Evolutionary conservation across 176 grass and related monocot species (phyloP).

Genomic region (Otatea glauca): DNA sequence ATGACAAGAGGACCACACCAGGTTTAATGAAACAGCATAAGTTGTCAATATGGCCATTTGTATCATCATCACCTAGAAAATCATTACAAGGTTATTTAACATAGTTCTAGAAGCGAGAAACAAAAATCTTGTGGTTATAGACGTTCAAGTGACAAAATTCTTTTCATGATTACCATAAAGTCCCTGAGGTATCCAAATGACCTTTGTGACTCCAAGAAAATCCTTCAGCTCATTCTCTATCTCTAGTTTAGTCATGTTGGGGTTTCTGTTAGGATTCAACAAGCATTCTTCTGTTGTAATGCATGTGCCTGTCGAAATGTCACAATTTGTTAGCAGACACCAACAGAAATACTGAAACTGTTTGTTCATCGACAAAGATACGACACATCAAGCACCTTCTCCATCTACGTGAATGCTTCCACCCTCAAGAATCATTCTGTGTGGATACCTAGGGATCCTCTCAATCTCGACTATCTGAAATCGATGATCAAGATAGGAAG

Average conservation of each 20-base stretch:
- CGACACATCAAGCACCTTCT: slow-evolving; percentile 60
- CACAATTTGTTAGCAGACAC: background rate
- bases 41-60: slow-evolving; percentile 90
- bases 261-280: slow-evolving; percentile 85
- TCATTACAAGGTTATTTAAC: background rate
- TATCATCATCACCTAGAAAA: slow-evolving; percentile 82
- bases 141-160: background rate
- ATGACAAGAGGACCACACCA: slow-evolving; percentile 72
- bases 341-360: slow-evolving; percentile 1
- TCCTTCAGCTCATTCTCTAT: slow-evolving; percentile 87
- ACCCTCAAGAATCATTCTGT: slow-evolving; percentile 90
- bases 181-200: slow-evolving; percentile 89
- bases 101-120: background rate
- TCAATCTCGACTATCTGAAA: slow-evolving; percentile 78
- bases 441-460: slow-evolving; percentile 66
- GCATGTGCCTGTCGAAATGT: slow-evolving; percentile 77
- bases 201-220: slow-evolving; percentile 81
- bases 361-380: background rate
- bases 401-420: slow-evolving; percentile 97
- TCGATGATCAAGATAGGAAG: background rate
- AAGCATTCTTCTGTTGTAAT: slow-evolving; percentile 96
- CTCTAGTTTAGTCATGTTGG: slow-evolving; percentile 77
- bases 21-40: slow-evolving; percentile 89
- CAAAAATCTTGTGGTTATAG: background rate
- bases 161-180: slow-evolving; percentile 66